These are phyloP conservation scores for Botrytis sinoallii DNA, from an alignment of 2,329 filamentous ascomycete species.

Conservation along the genomic window DNA sequence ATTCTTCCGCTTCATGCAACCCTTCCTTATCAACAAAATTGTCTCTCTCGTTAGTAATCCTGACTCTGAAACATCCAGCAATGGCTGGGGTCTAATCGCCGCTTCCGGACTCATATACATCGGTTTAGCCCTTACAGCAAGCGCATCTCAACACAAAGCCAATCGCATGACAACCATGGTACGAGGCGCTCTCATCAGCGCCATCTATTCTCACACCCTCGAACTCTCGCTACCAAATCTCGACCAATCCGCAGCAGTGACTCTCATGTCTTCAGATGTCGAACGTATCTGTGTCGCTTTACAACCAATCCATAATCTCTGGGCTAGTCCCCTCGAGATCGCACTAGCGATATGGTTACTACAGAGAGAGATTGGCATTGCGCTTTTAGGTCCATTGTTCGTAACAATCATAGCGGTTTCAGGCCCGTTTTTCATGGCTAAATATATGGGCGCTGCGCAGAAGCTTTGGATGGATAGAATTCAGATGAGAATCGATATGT, in stretches of 20 bases:
- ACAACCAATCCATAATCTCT: conserved; percentile 39
- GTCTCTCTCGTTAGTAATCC: conserved; percentile 21
- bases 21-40: conserved; percentile 25
- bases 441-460: background rate
- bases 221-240: background rate
- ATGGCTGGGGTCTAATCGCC: conserved; percentile 27
- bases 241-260: conserved; percentile 38
- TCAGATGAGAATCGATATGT: background rate
- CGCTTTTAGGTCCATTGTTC: background rate
- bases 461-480: background rate
- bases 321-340: conserved; percentile 42
- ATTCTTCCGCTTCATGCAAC: conserved; percentile 29
- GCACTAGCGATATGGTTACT: conserved; percentile 40
- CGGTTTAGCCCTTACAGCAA: conserved; percentile 26
- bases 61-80: conserved; percentile 10
- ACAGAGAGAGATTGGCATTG: conserved; percentile 36
- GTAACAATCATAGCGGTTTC: background rate
- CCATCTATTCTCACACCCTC: background rate
- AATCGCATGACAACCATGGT: conserved; percentile 26
- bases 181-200: background rate
- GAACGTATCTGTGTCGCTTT: conserved; percentile 20
- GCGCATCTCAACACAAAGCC: conserved; percentile 28
- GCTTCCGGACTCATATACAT: conserved; percentile 28
- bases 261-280: conserved; percentile 47
- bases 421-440: background rate